Conservation (phyloP, 768 basidiomycete species). For the Trametes elegans region DNA sequence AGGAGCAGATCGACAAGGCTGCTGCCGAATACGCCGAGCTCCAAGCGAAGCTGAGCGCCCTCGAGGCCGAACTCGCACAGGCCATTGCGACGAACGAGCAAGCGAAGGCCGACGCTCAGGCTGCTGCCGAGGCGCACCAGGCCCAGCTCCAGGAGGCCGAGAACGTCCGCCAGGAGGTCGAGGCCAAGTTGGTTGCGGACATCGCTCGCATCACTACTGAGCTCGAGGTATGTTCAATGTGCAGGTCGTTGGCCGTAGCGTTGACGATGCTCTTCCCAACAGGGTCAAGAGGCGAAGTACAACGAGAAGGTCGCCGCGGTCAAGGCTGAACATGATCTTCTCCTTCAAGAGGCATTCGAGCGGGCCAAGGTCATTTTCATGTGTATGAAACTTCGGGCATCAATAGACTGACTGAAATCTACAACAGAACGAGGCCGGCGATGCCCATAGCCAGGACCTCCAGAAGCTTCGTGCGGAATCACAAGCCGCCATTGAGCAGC, state of each 20-base stretch:
- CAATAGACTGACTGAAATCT: conserved; percentile 15
- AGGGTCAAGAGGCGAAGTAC: conserved; percentile 74
- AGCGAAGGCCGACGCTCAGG: conserved; percentile 42
- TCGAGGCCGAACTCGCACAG: conserved; percentile 47
- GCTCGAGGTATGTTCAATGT: conserved; percentile 51
- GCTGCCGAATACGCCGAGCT: conserved; percentile 36
- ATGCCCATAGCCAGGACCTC: conserved; percentile 66
- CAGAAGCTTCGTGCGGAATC: conserved; percentile 68
- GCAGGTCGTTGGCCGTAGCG: not conserved
- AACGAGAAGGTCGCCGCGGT: conserved; percentile 62
- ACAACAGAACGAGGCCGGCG: conserved; percentile 65
- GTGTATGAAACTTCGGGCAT: not conserved
- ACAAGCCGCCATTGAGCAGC: conserved; percentile 63
- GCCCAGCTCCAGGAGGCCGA: conserved; percentile 53
- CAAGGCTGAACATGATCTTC: conserved; percentile 59
- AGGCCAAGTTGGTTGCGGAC: conserved; percentile 53
- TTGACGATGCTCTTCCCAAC: conserved; percentile 2
- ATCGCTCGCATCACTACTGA: conserved; percentile 55
- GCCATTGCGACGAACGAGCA: conserved; percentile 49
- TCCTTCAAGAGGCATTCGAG: conserved; percentile 69
- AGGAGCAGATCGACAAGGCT: conserved; percentile 42
- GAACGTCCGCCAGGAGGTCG: conserved; percentile 44
- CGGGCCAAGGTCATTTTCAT: conserved; percentile 63
- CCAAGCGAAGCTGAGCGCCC: conserved; percentile 40
- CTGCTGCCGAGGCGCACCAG: conserved; percentile 46